Conservation (phyloP, 371 early-diverging fungal species). For the Mucor velutinosus region DNA sequence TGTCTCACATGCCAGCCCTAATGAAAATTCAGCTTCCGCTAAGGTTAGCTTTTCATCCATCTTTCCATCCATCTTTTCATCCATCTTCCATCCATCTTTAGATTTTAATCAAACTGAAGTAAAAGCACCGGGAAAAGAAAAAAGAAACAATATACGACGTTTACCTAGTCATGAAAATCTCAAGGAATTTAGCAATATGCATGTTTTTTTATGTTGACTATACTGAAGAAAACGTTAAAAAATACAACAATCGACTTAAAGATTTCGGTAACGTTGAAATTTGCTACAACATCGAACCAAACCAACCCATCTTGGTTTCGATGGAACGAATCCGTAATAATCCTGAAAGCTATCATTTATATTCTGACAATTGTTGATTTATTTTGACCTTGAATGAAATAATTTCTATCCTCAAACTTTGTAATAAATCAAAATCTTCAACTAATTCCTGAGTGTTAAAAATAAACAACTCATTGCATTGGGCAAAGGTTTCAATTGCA, state of each 20-base stretch:
- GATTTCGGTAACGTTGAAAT: slow-evolving; percentile 3
- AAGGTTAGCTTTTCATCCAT: too few relatives aligned
- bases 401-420: slow-evolving; percentile 14
- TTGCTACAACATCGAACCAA: slow-evolving; percentile 8
- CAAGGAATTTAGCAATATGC: too few relatives aligned
- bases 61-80: too few relatives aligned
- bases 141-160: too few relatives aligned
- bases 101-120: too few relatives aligned
- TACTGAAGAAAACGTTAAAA: slow-evolving; percentile 15
- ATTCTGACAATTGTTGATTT: slow-evolving; percentile 13
- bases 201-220: slow-evolving; percentile 17
- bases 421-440: slow-evolving; percentile 8
- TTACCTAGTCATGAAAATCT: too few relatives aligned
- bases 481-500: slow-evolving; percentile 17
- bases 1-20: too few relatives aligned
- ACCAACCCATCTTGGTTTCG: slow-evolving; percentile 17
- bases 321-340: slow-evolving; percentile 9
- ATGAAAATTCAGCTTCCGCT: too few relatives aligned
- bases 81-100: too few relatives aligned
- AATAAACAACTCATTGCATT: slow-evolving; percentile 15
- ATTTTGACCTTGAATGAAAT: slow-evolving; percentile 8
- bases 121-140: too few relatives aligned
- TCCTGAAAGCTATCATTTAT: slow-evolving; percentile 17
- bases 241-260: slow-evolving; percentile 11
- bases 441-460: slow-evolving; percentile 12